Percentiles rank a stretch among this genome's conserved stretches.
These are phyloP conservation scores for Penicillium brevicompactum DNA, from an alignment of 2,329 filamentous ascomycete genomes.

Conservation along the genomic window DNA sequence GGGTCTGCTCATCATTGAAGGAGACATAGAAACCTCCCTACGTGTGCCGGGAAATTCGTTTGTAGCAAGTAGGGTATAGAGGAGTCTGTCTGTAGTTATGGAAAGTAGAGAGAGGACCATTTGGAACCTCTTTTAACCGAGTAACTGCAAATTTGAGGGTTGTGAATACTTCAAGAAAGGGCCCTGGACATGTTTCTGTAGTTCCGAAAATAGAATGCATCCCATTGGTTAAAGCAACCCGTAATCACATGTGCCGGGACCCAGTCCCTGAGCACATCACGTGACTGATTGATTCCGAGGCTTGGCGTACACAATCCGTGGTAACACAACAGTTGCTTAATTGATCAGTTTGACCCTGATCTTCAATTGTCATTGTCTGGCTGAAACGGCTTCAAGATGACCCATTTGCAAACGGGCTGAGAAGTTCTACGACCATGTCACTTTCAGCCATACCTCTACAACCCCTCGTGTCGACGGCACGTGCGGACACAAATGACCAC, in stretches of 20 bases:
- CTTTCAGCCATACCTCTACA: slow-evolving; percentile 10
- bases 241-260: background rate
- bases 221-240: background rate
- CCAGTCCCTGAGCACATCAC: background rate
- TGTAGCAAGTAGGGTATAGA: too few species aligned
- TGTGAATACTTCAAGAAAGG: too few species aligned
- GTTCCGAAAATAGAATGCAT: background rate
- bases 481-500: slow-evolving; percentile 5
- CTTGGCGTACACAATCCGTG: background rate
- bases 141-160: too few species aligned
- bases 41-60: too few species aligned
- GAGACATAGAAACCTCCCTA: too few species aligned
- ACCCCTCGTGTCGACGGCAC: slow-evolving; percentile 7
- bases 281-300: background rate
- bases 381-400: background rate
- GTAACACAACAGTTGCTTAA: background rate
- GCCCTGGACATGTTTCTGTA: background rate
- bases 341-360: background rate
- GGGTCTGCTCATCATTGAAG: too few species aligned
- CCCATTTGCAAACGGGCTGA: slow-evolving; percentile 1
- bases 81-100: too few species aligned
- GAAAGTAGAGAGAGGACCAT: too few species aligned
- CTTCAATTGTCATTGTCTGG: background rate
- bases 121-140: too few species aligned
- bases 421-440: slow-evolving; percentile 2